Conservation (phyloP, 148 eudicot genomes). For the Cornus suecica region DNA sequence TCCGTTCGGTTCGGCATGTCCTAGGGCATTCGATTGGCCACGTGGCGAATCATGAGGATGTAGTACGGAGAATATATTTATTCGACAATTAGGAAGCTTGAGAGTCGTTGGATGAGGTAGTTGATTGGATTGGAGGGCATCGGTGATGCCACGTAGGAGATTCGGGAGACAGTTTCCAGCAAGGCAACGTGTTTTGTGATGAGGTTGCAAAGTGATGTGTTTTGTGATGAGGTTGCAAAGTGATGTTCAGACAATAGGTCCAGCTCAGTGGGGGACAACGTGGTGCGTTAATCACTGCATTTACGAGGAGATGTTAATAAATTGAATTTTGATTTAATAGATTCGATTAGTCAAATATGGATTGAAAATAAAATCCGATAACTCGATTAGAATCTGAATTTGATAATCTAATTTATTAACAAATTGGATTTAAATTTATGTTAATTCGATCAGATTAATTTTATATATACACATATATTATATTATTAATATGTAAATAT, state of each 20-base stretch:
- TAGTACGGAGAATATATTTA: too few relatives aligned
- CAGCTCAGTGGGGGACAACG: slow-evolving; percentile 7
- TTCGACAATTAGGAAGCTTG: background rate
- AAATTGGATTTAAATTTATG: too few relatives aligned
- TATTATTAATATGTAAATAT: too few relatives aligned
- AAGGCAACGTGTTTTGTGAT: slow-evolving; percentile 20
- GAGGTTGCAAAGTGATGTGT: slow-evolving; percentile 21
- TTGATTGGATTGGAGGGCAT: background rate
- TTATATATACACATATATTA: too few relatives aligned
- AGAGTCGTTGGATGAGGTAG: background rate
- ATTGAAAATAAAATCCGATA: too few relatives aligned
- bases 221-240: slow-evolving; percentile 19
- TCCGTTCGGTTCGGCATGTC: background rate
- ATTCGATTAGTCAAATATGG: too few relatives aligned
- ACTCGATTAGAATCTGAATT: too few relatives aligned
- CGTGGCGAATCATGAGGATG: background rate
- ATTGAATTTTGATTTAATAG: too few relatives aligned
- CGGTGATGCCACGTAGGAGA: background rate
- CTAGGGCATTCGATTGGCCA: background rate
- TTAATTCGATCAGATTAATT: too few relatives aligned
- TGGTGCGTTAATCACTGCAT: background rate
- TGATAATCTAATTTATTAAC: too few relatives aligned
- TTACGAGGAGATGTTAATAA: too few relatives aligned
- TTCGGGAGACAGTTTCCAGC: slow-evolving; percentile 1
- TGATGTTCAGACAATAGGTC: slow-evolving; percentile 16